Percentiles rank a stretch among this genome's conserved stretches.
Evolutionary conservation across 345 rosid species (phyloP).

Genomic region (Gossypium herbaceum): DNA sequence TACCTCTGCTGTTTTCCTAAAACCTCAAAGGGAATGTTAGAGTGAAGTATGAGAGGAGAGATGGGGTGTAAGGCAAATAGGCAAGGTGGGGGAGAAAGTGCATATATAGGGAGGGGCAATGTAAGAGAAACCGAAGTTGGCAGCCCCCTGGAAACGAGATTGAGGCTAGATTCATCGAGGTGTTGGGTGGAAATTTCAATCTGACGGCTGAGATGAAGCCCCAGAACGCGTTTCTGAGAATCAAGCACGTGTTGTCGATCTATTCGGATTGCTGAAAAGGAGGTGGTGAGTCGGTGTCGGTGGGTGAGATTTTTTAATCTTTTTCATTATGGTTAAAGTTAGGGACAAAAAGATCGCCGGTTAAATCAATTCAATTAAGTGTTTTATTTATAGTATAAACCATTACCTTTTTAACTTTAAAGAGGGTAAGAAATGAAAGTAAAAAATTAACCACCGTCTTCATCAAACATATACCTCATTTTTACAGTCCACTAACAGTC

Average conservation of each 20-base stretch:
- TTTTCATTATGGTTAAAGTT: neutral
- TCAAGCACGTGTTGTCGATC: neutral
- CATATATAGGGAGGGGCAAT: slow-evolving; percentile 1
- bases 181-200: neutral
- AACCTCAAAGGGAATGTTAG: too few species aligned
- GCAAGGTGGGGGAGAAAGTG: neutral
- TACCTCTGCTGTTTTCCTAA: neutral
- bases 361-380: too few species aligned
- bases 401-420: too few species aligned
- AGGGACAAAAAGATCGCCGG: too few species aligned
- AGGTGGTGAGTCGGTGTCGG: neutral
- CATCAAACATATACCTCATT: too few species aligned
- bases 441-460: too few species aligned
- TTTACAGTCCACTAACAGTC: too few species aligned
- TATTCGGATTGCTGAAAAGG: neutral
- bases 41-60: neutral
- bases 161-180: neutral
- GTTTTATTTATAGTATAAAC: too few species aligned
- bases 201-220: neutral
- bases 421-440: too few species aligned
- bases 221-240: neutral
- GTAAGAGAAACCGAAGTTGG: neutral
- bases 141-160: neutral
- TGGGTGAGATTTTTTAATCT: neutral
- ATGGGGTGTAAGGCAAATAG: neutral